A percentile compares a stretch with the other conserved stretches of the same genome.
These are phyloP conservation scores for Macrolepiota fuliginosa DNA, from an alignment of 768 basidiomycete species.

Conservation along the genomic window DNA sequence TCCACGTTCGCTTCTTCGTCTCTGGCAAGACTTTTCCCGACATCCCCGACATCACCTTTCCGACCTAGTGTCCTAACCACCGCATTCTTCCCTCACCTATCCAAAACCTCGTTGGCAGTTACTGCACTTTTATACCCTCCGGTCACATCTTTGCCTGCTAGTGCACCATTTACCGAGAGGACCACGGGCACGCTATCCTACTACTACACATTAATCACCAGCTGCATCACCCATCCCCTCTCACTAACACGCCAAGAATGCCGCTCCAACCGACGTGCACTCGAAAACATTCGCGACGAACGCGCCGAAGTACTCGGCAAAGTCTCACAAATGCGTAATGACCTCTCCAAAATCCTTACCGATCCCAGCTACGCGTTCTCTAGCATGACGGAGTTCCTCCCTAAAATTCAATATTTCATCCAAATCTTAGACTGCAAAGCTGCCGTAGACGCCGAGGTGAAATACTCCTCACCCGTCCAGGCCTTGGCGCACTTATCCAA, in stretches of 20 bases:
- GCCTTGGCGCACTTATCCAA: constrained; percentile 10
- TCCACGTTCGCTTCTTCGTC: constrained; percentile 47
- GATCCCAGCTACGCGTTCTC: constrained; percentile 16
- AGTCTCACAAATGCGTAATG: constrained; percentile 52
- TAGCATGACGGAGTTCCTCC: constrained; percentile 12
- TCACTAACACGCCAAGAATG: constrained; percentile 70
- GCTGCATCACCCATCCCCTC: constrained; percentile 48
- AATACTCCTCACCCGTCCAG: constrained; percentile 2
- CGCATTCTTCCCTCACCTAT: constrained; percentile 67
- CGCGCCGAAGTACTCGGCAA: constrained; percentile 66
- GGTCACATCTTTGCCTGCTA: constrained; percentile 4
- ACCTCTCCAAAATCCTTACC: constrained; percentile 30
- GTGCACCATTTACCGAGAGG: not conserved
- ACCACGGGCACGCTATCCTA: constrained; percentile 9
- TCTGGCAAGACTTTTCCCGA: constrained; percentile 46
- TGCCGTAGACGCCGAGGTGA: constrained; percentile 3
- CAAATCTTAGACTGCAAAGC: constrained; percentile 12
- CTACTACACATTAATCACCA: constrained; percentile 20
- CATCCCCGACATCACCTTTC: constrained; percentile 35
- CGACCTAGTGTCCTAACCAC: constrained; percentile 51
- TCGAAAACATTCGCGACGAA: constrained; percentile 65
- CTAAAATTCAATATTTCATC: constrained; percentile 9
- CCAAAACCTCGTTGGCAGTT: constrained; percentile 17
- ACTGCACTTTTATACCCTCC: constrained; percentile 19
- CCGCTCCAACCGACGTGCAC: constrained; percentile 49